Evolutionary conservation across 225 moss, liverwort and hornwort species (phyloP).

Genomic region (Neckera pumila): DNA sequence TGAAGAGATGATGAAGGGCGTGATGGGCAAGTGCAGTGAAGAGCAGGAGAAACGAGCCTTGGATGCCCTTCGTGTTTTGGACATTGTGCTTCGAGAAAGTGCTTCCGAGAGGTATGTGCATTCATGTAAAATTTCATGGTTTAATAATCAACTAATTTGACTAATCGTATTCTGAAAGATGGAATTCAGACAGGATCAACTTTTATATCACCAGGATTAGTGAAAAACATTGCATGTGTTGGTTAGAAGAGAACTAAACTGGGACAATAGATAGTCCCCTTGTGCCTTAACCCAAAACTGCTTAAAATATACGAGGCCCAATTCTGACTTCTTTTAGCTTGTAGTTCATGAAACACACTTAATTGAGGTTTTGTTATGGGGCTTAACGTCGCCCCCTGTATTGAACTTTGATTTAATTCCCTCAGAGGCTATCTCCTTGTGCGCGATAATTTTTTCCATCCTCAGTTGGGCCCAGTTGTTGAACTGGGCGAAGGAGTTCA

Average conservation of each 20-base stretch:
- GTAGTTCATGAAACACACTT: background rate
- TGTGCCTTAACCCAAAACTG: background rate
- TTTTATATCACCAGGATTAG: background rate
- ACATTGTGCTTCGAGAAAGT: constrained; percentile 79
- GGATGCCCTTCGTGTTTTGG: constrained; percentile 82
- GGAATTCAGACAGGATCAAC: background rate
- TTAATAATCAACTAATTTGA: background rate
- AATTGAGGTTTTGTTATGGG: background rate
- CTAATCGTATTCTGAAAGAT: background rate
- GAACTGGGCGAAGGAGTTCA: constrained; percentile 88
- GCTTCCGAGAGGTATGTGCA: constrained; percentile 47
- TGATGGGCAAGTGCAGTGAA: constrained; percentile 23
- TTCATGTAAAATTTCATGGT: background rate
- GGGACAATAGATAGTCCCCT: background rate
- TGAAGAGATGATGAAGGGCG: constrained; percentile 50
- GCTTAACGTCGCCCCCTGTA: background rate
- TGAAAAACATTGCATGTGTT: background rate
- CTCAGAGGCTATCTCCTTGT: constrained; percentile 75
- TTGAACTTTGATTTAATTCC: background rate
- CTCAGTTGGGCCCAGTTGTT: constrained; percentile 43
- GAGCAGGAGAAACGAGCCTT: constrained; percentile 43
- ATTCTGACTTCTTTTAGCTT: background rate
- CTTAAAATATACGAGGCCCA: background rate
- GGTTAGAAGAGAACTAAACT: background rate
- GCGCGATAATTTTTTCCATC: constrained; percentile 80